These are phyloP conservation scores for Hymenoscyphus repandus DNA, from an alignment of 2,329 filamentous ascomycete species.

Conservation along the genomic window DNA sequence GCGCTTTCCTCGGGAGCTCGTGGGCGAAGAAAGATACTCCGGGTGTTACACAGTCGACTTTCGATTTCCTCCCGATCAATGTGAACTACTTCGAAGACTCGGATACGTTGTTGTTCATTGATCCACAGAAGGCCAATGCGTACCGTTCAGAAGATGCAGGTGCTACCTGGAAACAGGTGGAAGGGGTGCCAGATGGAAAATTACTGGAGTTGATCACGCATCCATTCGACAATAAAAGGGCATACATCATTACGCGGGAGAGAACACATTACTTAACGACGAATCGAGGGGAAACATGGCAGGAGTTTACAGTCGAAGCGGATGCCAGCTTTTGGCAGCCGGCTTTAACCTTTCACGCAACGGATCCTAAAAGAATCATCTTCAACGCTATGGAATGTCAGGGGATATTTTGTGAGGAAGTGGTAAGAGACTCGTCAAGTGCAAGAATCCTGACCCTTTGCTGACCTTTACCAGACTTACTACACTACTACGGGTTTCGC, in stretches of 20 bases:
- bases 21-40: conserved; percentile 44
- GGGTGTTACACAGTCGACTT: conserved; percentile 56
- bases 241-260: conserved; percentile 69
- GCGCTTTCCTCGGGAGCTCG: conserved; percentile 23
- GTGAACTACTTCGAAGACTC: conserved; percentile 91
- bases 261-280: conserved; percentile 76
- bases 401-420: conserved; percentile 57
- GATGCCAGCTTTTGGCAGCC: conserved; percentile 49
- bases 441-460: neutral
- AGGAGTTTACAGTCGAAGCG: conserved; percentile 60
- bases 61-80: conserved; percentile 61
- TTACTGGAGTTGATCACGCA: conserved; percentile 66
- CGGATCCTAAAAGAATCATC: conserved; percentile 78
- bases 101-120: conserved; percentile 72
- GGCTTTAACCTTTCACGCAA: conserved; percentile 73
- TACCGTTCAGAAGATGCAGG: conserved; percentile 81
- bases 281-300: conserved; percentile 79
- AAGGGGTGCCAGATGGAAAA: conserved; percentile 58
- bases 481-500: conserved; percentile 89
- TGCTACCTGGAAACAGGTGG: conserved; percentile 64
- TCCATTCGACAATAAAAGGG: conserved; percentile 70
- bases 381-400: conserved; percentile 72
- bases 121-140: conserved; percentile 57
- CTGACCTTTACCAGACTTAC: conserved; percentile 34
- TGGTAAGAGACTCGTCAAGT: conserved; percentile 30